Percentiles rank a stretch among this genome's conserved stretches.
phyloP scores from a whole-genome alignment of 176 grass and related monocot species.

The Urochloa ruziziensis region DNA sequence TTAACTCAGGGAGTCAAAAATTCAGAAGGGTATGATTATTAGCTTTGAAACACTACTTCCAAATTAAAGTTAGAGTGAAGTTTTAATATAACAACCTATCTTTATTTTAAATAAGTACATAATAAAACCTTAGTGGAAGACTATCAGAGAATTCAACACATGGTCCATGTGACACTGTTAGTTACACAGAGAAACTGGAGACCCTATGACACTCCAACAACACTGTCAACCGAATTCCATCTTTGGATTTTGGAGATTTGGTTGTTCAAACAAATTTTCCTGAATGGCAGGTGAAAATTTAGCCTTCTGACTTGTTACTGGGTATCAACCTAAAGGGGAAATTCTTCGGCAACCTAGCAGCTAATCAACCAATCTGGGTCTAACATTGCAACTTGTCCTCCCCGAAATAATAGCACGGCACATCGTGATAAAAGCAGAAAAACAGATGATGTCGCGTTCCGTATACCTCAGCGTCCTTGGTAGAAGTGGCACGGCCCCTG shows the following conservation, averaged over 20 bases:
- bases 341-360: not conserved
- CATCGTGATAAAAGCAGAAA: not conserved
- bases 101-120: not conserved
- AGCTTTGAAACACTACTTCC: not conserved
- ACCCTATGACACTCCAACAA: not conserved
- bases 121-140: not conserved
- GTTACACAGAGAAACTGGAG: not conserved
- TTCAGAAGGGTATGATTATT: not conserved
- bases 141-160: not conserved
- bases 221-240: not conserved
- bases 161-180: not conserved
- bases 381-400: not conserved
- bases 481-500: slow-evolving; percentile 4
- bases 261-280: not conserved
- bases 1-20: not conserved
- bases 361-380: not conserved
- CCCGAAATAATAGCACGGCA: not conserved
- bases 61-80: not conserved
- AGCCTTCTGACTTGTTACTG: not conserved
- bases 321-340: not conserved
- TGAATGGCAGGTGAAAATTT: not conserved
- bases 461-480: slow-evolving; percentile 31
- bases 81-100: not conserved
- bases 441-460: not conserved
- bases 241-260: not conserved